Conservation (phyloP, 495 filamentous ascomycete species). For the Penicillium paradoxum region DNA sequence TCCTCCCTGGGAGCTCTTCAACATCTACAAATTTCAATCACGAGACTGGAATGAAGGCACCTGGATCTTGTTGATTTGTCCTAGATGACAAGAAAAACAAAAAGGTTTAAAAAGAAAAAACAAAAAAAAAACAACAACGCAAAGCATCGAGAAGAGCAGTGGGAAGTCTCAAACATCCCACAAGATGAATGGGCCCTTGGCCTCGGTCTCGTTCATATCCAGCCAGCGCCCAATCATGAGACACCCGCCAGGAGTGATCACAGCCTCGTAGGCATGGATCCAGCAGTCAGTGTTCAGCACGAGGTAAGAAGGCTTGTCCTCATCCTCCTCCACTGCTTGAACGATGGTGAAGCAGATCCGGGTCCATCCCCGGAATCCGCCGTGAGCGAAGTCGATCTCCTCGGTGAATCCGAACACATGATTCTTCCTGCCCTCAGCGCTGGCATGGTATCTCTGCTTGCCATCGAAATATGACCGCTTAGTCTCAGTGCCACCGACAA, state of each 20-base stretch:
- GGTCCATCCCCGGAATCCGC: constrained; percentile 34
- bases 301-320: not conserved
- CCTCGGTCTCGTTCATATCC: constrained; percentile 21
- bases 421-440: constrained; percentile 4
- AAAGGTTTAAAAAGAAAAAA: too few relatives aligned
- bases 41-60: not conserved
- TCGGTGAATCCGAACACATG: constrained; percentile 31
- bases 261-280: constrained; percentile 43
- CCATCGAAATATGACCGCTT: constrained; percentile 25
- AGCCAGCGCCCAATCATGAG: constrained; percentile 48
- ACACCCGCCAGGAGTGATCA: constrained; percentile 45
- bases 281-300: constrained; percentile 16
- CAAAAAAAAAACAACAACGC: not conserved
- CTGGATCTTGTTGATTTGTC: not conserved
- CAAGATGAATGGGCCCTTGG: constrained; percentile 50
- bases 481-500: not conserved
- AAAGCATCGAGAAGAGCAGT: not conserved
- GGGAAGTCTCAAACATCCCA: constrained; percentile 34
- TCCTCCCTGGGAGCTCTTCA: not conserved
- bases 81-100: too few relatives aligned
- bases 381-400: constrained; percentile 18
- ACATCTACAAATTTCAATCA: not conserved
- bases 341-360: constrained; percentile 41
- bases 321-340: constrained; percentile 3
- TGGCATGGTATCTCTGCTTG: constrained; percentile 12